phyloP scores from a whole-genome alignment of 2,329 filamentous ascomycete genomes.

The Cryoendolithus antarcticus region DNA sequence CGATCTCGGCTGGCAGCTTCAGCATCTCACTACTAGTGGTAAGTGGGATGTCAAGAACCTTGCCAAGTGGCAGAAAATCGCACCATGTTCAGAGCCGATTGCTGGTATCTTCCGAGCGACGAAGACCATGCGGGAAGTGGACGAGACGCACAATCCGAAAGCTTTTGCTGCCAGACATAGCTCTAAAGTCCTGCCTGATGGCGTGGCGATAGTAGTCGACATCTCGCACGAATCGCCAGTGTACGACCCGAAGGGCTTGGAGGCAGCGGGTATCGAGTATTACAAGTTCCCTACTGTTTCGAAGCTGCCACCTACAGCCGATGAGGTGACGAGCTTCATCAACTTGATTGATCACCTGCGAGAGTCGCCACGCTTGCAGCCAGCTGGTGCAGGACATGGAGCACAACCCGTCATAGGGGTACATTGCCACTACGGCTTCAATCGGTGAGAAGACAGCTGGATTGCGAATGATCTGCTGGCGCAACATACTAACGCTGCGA shows the following conservation, averaged over 20 bases:
- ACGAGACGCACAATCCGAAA: conserved; percentile 66
- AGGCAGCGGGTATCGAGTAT: conserved; percentile 33
- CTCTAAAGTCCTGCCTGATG: conserved; percentile 46
- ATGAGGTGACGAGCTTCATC: conserved; percentile 50
- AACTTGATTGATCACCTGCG: conserved; percentile 40
- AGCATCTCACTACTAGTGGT: conserved; percentile 74
- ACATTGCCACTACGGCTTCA: conserved; percentile 94
- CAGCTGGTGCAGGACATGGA: conserved; percentile 22
- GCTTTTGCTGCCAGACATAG: conserved; percentile 59
- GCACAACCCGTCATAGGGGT: conserved; percentile 51
- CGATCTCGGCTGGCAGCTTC: conserved; percentile 79
- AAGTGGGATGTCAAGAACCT: conserved; percentile 99
- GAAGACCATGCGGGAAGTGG: conserved; percentile 85
- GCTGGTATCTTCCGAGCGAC: conserved; percentile 72
- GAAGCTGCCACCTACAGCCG: conserved; percentile 64
- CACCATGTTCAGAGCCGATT: conserved; percentile 41
- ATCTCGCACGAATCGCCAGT: conserved; percentile 85
- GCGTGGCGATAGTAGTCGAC: conserved; percentile 52
- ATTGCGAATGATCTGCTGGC: not conserved
- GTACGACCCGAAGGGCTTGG: conserved; percentile 56
- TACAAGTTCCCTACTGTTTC: conserved; percentile 87
- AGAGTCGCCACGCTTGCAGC: conserved; percentile 22
- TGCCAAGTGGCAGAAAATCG: conserved; percentile 64
- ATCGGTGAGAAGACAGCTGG: conserved; percentile 27
- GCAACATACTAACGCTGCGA: not conserved